Evolutionary conservation across 2,329 filamentous ascomycete species (phyloP), one percentile per base, ranked within the genome.

Genomic region (Sarocladium kiliense): DNA sequence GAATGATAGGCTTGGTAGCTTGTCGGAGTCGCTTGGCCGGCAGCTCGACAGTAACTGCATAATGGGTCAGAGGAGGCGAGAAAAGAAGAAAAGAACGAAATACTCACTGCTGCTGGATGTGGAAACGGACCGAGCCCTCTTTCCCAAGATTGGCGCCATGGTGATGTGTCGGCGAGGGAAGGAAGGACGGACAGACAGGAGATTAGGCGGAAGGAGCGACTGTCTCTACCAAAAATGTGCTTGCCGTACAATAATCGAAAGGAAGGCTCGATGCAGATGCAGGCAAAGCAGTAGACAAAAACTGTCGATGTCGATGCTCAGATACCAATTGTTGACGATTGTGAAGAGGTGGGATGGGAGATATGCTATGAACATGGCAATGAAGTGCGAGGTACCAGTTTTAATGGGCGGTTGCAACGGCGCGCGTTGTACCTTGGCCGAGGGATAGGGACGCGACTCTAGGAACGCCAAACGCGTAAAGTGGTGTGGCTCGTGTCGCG

Each of bases 1-100:
- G 76, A 45, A 66, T 64, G 59, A 65, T 68, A 59, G 64, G 72
- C 59, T 68, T 73, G 56, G 69, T 74, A 58, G 36, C 75, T 73
- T 58, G 34, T 16, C 78, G 74, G 53, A 73, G 69, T 59, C 76
- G 71, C 61, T 82, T 83, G 39, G 69, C 62, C 41, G 77, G 74
- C 32, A 66, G 66, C 53, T 67, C 65, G 54, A 58, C 51, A 37
- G 56, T 25, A 55, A 60, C 67, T 66, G 54, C 47, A 51, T 54
- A 50, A 25, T 36, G 54, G 44, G 21, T n/a, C 54, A 36, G 54
- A 23, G 42, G n/a, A 19, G 16, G 23, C 10, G 44, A n/a, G n/a
- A 7, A 26, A 19, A 25, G 19, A 25, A 49, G 14, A 49, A 30
- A 11, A 16, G 26, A n/a, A n/a, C 6, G 16, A 21, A 18, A 32